Base-by-base conservation (phyloP, 257 asterid species). In the Nyctanthes arbortristis region DNA sequence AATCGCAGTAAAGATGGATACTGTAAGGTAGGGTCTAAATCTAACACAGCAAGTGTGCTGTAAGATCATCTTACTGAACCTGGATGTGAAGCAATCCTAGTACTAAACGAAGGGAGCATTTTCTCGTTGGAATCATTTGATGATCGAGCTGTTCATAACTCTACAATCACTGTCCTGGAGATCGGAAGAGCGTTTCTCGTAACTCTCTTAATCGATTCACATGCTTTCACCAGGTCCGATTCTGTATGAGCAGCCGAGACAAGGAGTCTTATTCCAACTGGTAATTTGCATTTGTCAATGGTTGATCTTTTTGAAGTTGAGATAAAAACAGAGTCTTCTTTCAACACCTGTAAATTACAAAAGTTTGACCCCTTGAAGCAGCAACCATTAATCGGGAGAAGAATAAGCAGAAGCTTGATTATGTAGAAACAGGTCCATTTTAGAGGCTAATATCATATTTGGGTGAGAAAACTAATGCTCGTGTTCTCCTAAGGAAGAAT, bases 241-340 rank as follows among this genome's bases (percentile, higher is more conserved):
- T 87, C 88, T 45, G 96, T 77, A 78, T 93, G 98, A 43, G 81
- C 95, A 35, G 98, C 93, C 59, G 96, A 93, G 16, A 84, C 85
- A 33, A 74, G 84, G 70, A 88, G 66, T 71, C 92, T 85, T 36
- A 92, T 82, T 60, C 96, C 98, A n/a, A 73, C 85, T 1, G 96
- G 97, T 68, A 89, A 75, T 40, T 80, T 83, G 88, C 98, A 92
- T 77, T 86, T 92, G 82, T 92, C 98, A 10, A 90, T 75, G 5
- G 82, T 81, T 9, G 98, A 88, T 80, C 96, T 76, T 78, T 78
- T 92, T 27, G 97, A 83, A 59, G 91, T 82, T 16, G 83, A 87
- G 40, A 92, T 82, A 61, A 90, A 85, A 66, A 93, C 69, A 4
- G 84, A 69, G 73, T 90, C 87, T 67, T 85, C 90, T 66, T 90